Conservation (phyloP, 176 grass and related monocot genomes). For the Melocanna baccifera region DNA sequence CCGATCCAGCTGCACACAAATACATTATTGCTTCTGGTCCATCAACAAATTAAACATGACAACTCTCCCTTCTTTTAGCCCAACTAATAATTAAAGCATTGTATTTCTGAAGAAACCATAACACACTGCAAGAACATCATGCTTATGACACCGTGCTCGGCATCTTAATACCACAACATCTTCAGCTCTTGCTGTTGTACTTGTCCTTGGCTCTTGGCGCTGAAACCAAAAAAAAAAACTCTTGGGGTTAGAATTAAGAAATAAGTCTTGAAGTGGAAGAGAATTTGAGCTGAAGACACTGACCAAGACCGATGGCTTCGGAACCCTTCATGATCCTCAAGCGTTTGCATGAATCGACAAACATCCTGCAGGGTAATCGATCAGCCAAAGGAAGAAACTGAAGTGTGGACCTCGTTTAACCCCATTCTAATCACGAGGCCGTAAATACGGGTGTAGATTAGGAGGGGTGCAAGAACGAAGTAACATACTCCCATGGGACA, state of each 20-base stretch:
- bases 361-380: slow-evolving; percentile 70
- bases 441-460: slow-evolving; percentile 10
- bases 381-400: slow-evolving; percentile 16
- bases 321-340: slow-evolving; percentile 98
- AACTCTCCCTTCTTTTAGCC: slow-evolving; percentile 56
- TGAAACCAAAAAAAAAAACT: slow-evolving; percentile 2
- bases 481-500: slow-evolving; percentile 90
- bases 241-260: neutral
- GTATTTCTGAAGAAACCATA: slow-evolving; percentile 63
- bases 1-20: slow-evolving; percentile 64
- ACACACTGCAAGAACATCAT: slow-evolving; percentile 58
- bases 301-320: slow-evolving; percentile 93
- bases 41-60: slow-evolving; percentile 60
- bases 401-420: neutral
- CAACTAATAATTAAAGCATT: slow-evolving; percentile 58
- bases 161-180: slow-evolving; percentile 48
- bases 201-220: slow-evolving; percentile 92
- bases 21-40: slow-evolving; percentile 75
- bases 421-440: slow-evolving; percentile 9
- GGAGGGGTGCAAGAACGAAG: slow-evolving; percentile 5
- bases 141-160: slow-evolving; percentile 42
- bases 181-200: slow-evolving; percentile 81
- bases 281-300: slow-evolving; percentile 40
- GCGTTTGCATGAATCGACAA: slow-evolving; percentile 95
- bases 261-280: slow-evolving; percentile 34